Evolutionary conservation across 2,329 filamentous ascomycete species (phyloP).

Genomic region (Aspergillus fumigatus): DNA sequence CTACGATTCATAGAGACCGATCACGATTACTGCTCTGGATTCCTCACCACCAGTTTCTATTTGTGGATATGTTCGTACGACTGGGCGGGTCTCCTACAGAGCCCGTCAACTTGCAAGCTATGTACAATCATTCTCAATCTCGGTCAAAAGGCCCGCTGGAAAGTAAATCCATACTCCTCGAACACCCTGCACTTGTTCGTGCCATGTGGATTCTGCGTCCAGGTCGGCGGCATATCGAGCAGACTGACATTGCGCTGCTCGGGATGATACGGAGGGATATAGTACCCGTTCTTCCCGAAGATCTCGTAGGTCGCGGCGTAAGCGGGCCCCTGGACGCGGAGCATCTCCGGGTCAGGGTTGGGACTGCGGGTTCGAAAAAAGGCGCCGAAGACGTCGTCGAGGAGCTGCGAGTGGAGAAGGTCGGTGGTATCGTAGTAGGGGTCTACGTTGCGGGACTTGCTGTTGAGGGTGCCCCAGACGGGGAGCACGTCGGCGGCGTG

Average conservation of each 20-base stretch:
- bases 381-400: constrained; percentile 21
- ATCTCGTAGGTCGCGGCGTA: constrained; percentile 15
- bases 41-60: background rate
- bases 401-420: constrained; percentile 18
- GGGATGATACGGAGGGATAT: constrained; percentile 9
- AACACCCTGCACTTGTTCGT: constrained; percentile 18
- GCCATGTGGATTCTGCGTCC: constrained; percentile 8
- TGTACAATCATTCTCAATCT: background rate
- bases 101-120: background rate
- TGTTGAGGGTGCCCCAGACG: constrained; percentile 24
- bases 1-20: background rate
- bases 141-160: constrained; percentile 17
- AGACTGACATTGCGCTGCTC: constrained; percentile 10
- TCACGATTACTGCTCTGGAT: background rate
- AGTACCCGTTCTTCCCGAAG: constrained; percentile 10
- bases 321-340: constrained; percentile 17
- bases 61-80: background rate
- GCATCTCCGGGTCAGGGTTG: constrained; percentile 16
- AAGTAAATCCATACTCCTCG: constrained; percentile 23
- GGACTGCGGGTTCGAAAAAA: constrained; percentile 20
- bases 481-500: constrained; percentile 23
- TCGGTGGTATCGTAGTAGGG: constrained; percentile 19
- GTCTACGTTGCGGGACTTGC: constrained; percentile 18
- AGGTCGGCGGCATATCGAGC: constrained; percentile 12
- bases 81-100: background rate